Evolutionary conservation across 331 rosid species (phyloP).

Genomic region (Phaseolus coccineus): DNA sequence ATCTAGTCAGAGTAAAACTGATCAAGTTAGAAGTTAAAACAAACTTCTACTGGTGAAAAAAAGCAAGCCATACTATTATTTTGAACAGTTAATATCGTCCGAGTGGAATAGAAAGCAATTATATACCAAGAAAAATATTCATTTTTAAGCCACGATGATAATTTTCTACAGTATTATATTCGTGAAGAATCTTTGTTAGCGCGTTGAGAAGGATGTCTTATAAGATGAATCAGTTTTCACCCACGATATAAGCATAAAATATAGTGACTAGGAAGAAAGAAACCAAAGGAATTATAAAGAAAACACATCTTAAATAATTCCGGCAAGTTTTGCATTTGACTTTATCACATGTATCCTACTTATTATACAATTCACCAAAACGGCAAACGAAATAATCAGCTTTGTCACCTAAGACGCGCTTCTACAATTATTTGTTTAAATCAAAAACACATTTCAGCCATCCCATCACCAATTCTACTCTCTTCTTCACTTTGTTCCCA

Average conservation of each 20-base stretch:
- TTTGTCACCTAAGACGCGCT: constrained; percentile 33
- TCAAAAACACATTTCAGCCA: constrained; percentile 23
- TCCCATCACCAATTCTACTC: constrained; percentile 35
- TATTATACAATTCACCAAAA: background rate
- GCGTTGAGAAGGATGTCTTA: constrained; percentile 2
- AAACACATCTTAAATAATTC: background rate
- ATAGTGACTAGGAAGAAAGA: constrained; percentile 19
- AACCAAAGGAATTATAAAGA: background rate
- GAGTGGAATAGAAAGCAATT: no score
- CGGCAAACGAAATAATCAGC: constrained; percentile 14
- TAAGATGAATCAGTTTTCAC: constrained; percentile 29
- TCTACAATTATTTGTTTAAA: background rate
- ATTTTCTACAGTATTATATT: background rate
- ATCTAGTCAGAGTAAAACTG: no score
- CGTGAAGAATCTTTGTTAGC: background rate
- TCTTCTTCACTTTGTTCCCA: constrained; percentile 36
- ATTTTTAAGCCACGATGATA: no score
- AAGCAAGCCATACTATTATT: no score
- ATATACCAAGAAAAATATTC: no score
- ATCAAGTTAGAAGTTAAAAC: no score
- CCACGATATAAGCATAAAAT: background rate
- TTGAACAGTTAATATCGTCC: no score
- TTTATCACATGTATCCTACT: constrained; percentile 31
- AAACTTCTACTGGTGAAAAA: no score
- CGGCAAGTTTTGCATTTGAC: constrained; percentile 33